Evolutionary conservation across 768 basidiomycete species (phyloP), one percentile per base, ranked within the genome.

Genomic region (Kwoniella dejecticola): DNA sequence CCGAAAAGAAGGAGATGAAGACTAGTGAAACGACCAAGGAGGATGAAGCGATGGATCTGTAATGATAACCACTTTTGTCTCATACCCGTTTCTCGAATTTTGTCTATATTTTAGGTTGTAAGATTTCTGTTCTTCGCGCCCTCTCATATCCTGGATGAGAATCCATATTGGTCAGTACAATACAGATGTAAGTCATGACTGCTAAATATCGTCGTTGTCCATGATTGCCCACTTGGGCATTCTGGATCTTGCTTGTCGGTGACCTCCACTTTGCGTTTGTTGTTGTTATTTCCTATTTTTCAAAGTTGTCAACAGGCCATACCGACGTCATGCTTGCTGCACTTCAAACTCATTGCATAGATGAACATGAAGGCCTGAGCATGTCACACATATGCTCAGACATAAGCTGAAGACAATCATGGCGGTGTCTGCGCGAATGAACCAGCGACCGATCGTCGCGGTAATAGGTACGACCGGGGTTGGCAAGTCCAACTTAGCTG

Each of bases 391-490:
- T 15, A 57, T 57, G 56, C 45, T 57, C 23, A 31, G 30, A 19
- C 12, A 24, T n/a, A 13, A 38, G 7, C 45, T 31, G 17, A 42
- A 46, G 26, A n/a, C 38, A 7, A 27, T 62, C 52, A 62, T 62
- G 60, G 29, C 52, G 1, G n/a, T 2, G 5, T 10, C 44, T 1
- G 4, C 24, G 6, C 4, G n/a, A 5, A 30, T 15, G 23, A 58
- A 21, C 26, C 40, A 53, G 23, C 58, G 69, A n/a, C 67, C 69
- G 7, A 70, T 96, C 68, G 85, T 98, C 54, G 84, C 88, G 17
- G 86, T 98, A 52, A 90, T 91, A 62, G 95, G 95, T 31, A 93
- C 95, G 0, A 99, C 95, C 0, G 82, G 95, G 23, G 92, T 94
- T 15, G 96, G 96, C 52, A 99, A 98, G 80, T 94, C 93, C 12